phyloP scores from a whole-genome alignment of 768 basidiomycete species.

The Albatrellus ellisii region DNA sequence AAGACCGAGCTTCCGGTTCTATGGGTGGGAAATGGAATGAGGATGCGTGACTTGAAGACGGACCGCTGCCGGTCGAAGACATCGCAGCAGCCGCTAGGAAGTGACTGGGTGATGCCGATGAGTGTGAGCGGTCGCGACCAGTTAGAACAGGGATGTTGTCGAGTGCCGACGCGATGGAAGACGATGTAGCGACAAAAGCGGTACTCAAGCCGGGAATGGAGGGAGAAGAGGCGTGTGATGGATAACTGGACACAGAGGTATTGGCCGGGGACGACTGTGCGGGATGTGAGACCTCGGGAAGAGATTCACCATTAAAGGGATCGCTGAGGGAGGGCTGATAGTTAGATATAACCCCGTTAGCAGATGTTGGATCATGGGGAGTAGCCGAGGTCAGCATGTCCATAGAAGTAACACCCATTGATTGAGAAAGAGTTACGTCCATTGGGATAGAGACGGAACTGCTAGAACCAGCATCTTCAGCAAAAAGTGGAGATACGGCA shows the following conservation, averaged over 20 bases:
- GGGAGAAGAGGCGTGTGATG: conserved; percentile 23
- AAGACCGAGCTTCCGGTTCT: conserved; percentile 14
- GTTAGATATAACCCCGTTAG: conserved; percentile 5
- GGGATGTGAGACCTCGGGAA: conserved; percentile 16
- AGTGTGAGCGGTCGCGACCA: conserved; percentile 21
- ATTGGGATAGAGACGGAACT: conserved; percentile 13
- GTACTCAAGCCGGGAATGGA: conserved; percentile 20
- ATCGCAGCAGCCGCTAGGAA: conserved; percentile 15
- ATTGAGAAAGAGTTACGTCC: conserved; percentile 14
- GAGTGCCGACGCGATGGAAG: conserved; percentile 24
- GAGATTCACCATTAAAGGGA: conserved; percentile 4
- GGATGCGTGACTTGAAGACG: conserved; percentile 17
- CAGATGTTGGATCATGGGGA: conserved; percentile 5
- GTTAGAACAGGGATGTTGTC: conserved; percentile 15
- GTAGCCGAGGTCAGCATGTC: conserved; percentile 6
- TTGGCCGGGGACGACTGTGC: conserved; percentile 21
- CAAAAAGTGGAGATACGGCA: conserved; percentile 15
- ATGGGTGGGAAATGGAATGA: conserved; percentile 17
- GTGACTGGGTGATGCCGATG: conserved; percentile 20
- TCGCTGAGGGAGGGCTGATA: conserved; percentile 9
- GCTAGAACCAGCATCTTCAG: conserved; percentile 14
- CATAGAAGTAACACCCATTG: conserved; percentile 12
- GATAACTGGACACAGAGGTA: conserved; percentile 20
- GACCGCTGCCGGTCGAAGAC: conserved; percentile 16
- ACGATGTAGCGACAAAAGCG: conserved; percentile 18